phyloP scores from a whole-genome alignment of 495 filamentous ascomycete species.

The Penicillium antarcticum region DNA sequence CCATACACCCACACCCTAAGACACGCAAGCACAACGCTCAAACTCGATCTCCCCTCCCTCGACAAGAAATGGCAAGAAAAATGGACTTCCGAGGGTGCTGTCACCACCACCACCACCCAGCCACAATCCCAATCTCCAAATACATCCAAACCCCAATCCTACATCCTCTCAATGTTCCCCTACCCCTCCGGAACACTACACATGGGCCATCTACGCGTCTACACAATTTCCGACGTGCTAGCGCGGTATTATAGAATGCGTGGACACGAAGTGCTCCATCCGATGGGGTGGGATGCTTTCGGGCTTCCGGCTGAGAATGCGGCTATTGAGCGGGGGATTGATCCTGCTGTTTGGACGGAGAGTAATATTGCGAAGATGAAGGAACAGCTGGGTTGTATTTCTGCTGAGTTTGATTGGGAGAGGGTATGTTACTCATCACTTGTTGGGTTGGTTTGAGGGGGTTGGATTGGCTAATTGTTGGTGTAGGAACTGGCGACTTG shows the following conservation, averaged over 20 bases:
- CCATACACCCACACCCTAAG: constrained; percentile 12
- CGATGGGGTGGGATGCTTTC: constrained; percentile 94
- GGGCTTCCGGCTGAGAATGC: constrained; percentile 90
- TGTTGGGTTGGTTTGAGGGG: neutral
- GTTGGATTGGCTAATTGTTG: constrained; percentile 4
- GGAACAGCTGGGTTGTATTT: constrained; percentile 71
- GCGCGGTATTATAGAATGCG: constrained; percentile 74
- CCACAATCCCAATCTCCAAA: no score
- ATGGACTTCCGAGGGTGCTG: constrained; percentile 42
- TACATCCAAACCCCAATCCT: constrained; percentile 52
- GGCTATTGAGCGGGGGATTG: constrained; percentile 79
- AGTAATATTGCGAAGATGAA: constrained; percentile 82
- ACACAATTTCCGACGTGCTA: constrained; percentile 85
- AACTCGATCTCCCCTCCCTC: constrained; percentile 60
- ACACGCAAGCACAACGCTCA: constrained; percentile 24
- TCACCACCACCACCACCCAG: no score
- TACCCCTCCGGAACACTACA: constrained; percentile 90
- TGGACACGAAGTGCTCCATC: constrained; percentile 73
- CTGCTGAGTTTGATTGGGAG: constrained; percentile 78
- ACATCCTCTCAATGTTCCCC: constrained; percentile 88
- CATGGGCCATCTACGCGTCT: constrained; percentile 83
- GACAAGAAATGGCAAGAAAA: constrained; percentile 72
- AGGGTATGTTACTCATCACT: constrained; percentile 49
- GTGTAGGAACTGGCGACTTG: constrained; percentile 77
- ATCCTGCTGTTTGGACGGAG: constrained; percentile 75